Percentiles rank a stretch among this genome's conserved stretches.
Evolutionary conservation across 257 asterid genomes (phyloP).

Genomic region (Solanum chmielewskii): DNA sequence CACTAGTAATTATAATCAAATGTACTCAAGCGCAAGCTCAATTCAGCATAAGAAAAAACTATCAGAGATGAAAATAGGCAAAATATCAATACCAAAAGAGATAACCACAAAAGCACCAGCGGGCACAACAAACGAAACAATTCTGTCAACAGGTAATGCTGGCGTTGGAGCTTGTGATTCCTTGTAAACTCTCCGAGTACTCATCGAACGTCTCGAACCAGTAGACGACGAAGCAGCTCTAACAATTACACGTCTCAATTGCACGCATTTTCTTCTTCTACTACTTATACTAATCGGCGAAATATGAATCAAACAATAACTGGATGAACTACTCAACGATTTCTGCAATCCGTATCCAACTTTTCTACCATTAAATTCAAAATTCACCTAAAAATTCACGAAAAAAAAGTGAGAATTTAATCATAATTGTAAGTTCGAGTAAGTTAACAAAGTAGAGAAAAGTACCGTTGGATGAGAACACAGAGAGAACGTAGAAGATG

Average conservation of each 20-base stretch:
- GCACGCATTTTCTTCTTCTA: conserved; percentile 14
- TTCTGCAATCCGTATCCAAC: neutral
- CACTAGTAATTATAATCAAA: neutral
- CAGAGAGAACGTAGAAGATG: conserved; percentile 39
- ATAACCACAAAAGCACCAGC: conserved; percentile 63
- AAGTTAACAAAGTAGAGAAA: neutral
- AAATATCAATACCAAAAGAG: conserved; percentile 54
- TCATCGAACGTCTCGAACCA: conserved; percentile 30
- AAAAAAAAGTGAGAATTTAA: neutral
- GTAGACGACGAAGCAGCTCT: conserved; percentile 24
- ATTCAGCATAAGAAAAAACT: neutral
- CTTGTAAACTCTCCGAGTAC: conserved; percentile 52
- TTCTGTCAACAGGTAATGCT: conserved; percentile 31
- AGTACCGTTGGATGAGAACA: conserved; percentile 43
- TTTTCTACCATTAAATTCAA: conserved; percentile 1
- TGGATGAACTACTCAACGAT: conserved; percentile 3
- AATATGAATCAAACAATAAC: conserved; percentile 14
- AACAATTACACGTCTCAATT: conserved; percentile 18
- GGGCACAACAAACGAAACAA: conserved; percentile 50
- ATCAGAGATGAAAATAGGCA: neutral
- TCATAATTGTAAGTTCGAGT: neutral
- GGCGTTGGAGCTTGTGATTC: conserved; percentile 55
- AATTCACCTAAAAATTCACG: conserved; percentile 19
- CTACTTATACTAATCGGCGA: conserved; percentile 6
- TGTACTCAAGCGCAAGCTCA: neutral